These are phyloP conservation scores for Saccharomycopsis sp. DNA, from an alignment of 805 yeast species.

Conservation along the genomic window DNA sequence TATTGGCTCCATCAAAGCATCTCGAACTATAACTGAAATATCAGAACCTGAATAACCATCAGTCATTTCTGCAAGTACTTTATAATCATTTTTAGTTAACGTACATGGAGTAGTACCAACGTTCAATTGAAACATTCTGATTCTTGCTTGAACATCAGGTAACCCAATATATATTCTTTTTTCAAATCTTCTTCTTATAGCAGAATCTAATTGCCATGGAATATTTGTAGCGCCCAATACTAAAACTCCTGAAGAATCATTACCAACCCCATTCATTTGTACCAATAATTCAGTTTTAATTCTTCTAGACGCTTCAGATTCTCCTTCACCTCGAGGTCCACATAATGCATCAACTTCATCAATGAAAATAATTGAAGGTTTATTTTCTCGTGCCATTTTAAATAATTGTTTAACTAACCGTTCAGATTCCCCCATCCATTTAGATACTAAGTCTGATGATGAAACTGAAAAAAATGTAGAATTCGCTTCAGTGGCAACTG, in stretches of 20 bases:
- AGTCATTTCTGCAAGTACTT: constrained; percentile 82
- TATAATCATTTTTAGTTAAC: constrained; percentile 64
- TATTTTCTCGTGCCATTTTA: constrained; percentile 92
- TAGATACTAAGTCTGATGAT: constrained; percentile 92
- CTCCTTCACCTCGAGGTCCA: constrained; percentile 98
- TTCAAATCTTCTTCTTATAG: constrained; percentile 94
- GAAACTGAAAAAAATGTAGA: constrained; percentile 94
- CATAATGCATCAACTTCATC: constrained; percentile 98
- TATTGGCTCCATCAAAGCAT: constrained; percentile 96
- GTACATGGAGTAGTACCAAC: constrained; percentile 86
- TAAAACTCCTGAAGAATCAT: constrained; percentile 84
- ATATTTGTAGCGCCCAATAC: constrained; percentile 97
- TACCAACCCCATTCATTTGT: constrained; percentile 99
- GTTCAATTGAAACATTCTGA: constrained; percentile 89
- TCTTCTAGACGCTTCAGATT: constrained; percentile 92
- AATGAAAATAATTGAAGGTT: constrained; percentile 91
- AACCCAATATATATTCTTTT: constrained; percentile 89
- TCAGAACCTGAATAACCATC: constrained; percentile 98
- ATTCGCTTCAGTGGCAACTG: constrained; percentile 97
- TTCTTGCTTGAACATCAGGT: constrained; percentile 90
- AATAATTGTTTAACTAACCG: constrained; percentile 92
- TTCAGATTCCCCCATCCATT: constrained; percentile 99
- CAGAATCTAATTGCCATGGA: constrained; percentile 98
- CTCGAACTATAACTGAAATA: constrained; percentile 92
- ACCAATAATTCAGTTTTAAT: constrained; percentile 93